A percentile compares a stretch with the other conserved stretches of the same genome.
Conservation (phyloP, 257 asterid genomes). For the Rubia yunnanensis region DNA sequence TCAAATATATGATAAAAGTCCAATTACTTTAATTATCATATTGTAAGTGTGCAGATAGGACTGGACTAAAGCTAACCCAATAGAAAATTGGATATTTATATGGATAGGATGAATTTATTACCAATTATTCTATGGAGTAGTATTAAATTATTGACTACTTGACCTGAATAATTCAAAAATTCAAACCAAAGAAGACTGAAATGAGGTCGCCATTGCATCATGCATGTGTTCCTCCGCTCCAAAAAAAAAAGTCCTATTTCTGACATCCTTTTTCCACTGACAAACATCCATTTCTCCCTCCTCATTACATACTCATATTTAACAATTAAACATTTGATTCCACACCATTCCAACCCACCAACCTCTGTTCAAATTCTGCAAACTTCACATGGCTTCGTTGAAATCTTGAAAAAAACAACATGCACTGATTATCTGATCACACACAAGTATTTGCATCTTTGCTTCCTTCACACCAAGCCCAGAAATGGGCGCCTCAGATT, state of each 20-base stretch:
- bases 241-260: conserved; percentile 27
- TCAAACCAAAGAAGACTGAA: neutral
- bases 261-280: conserved; percentile 31
- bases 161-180: neutral
- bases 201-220: conserved; percentile 25
- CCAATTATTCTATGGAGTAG: too few relatives aligned
- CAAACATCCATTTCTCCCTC: conserved; percentile 7
- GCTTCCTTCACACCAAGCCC: conserved; percentile 9
- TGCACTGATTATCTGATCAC: neutral
- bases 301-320: conserved; percentile 1
- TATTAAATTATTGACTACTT: too few relatives aligned
- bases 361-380: conserved; percentile 1
- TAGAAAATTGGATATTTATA: too few relatives aligned
- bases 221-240: conserved; percentile 9
- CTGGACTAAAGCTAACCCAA: too few relatives aligned
- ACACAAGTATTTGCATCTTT: neutral
- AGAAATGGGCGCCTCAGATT: conserved; percentile 26
- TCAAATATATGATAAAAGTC: too few relatives aligned
- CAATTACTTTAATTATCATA: too few relatives aligned
- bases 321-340: conserved; percentile 7
- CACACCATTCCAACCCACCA: neutral
- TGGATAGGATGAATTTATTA: too few relatives aligned
- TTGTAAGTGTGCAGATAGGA: too few relatives aligned
- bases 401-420: conserved; percentile 1
- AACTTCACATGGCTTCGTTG: conserved; percentile 4